These are phyloP conservation scores for Dryas alaskensis DNA, from an alignment of 306 rosid genomes.

Conservation along the genomic window DNA sequence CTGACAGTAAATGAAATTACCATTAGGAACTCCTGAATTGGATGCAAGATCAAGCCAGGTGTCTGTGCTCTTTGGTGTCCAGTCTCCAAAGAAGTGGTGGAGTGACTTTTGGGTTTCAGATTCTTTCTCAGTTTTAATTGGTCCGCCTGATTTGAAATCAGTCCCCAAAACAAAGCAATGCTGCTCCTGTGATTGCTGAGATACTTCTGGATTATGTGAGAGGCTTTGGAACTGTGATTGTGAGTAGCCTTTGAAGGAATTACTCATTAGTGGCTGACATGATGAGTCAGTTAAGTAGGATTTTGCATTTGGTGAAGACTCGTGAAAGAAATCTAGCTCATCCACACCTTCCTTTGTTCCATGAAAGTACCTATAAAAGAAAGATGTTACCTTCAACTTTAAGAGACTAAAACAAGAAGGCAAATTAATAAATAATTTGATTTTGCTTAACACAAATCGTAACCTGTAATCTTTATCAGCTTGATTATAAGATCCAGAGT, in stretches of 20 bases:
- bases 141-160: slow-evolving; percentile 71
- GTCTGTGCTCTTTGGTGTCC: slow-evolving; percentile 85
- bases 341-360: slow-evolving; percentile 71
- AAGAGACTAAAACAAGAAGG: slow-evolving; percentile 3
- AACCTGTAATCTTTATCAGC: slow-evolving; percentile 71
- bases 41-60: slow-evolving; percentile 98
- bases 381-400: slow-evolving; percentile 3
- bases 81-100: slow-evolving; percentile 92
- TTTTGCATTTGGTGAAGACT: slow-evolving; percentile 59
- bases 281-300: slow-evolving; percentile 40
- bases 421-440: not conserved
- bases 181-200: slow-evolving; percentile 33
- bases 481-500: slow-evolving; percentile 58
- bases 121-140: slow-evolving; percentile 52
- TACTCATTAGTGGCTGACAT: slow-evolving; percentile 53
- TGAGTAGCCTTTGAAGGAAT: slow-evolving; percentile 49
- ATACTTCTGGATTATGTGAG: slow-evolving; percentile 20
- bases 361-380: slow-evolving; percentile 51
- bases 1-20: slow-evolving; percentile 25
- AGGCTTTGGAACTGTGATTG: slow-evolving; percentile 50
- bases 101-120: slow-evolving; percentile 77
- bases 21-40: slow-evolving; percentile 62
- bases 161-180: slow-evolving; percentile 89
- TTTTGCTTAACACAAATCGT: not conserved
- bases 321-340: slow-evolving; percentile 83